Evolutionary conservation across 2,329 filamentous ascomycete genomes (phyloP), one percentile per base, ranked within the genome.

Genomic region (Ilyonectria robusta): DNA sequence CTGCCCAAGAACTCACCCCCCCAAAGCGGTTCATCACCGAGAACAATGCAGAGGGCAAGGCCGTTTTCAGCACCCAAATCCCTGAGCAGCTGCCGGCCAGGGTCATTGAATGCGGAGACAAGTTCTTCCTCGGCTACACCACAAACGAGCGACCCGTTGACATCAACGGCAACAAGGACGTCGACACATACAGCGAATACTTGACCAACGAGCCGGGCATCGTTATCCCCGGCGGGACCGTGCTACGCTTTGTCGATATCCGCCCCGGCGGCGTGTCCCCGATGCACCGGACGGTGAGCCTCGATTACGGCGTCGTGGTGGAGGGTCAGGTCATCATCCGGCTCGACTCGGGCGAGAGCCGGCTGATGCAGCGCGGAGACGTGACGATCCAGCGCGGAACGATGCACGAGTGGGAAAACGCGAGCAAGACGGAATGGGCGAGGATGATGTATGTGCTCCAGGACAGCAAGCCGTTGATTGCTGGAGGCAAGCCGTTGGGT

Each of bases 361-460:
- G 80, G 53, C 60, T 79, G 19, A 78, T 80, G 31, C 78, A 80
- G 66, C 78, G 82, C 26, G 88, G 87, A 2, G 87, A 90, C 69
- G 78, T 89, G n/a, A 83, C 82, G 8, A 83, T 90, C 23, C 87
- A 89, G 77, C 79, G 88, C 51, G 87, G 82, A 1, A 89, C 87
- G 6, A 86, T 85, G 79, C 87, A 90, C 75, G 82, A 83, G 33
- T 89, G 86, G 86, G 75, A 80, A 47, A 89, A 89, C 59, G 66
- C 71, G 26, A 81, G 81, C 66, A 65, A 77, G 57, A 83, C 79
- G 4, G 79, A 82, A 51, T 86, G 84, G 83, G 79, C 81, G 21
- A 76, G 85, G 40, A 83, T 87, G 79, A 65, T 78, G 76, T 78
- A 85, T 78, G 78, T 82, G 17, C 66, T 83, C 65, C 75, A 79